Conservation (phyloP, 352 stramenopile species). For the Peronospora belbahrii region DNA sequence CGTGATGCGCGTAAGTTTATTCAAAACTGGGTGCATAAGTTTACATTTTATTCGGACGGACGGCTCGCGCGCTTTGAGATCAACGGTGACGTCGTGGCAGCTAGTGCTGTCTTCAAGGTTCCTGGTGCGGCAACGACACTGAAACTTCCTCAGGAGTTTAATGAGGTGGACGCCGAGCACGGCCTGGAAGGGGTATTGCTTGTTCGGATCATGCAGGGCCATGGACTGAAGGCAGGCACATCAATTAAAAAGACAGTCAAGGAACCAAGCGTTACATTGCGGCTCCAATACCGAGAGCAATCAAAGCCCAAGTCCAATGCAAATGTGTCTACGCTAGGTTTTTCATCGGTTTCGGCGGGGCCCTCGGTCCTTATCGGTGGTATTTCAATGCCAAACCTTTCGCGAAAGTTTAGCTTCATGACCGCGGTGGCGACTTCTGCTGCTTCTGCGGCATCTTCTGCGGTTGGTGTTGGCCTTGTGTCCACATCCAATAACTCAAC, state of each 20-base stretch:
- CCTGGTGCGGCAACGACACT: constrained; percentile 76
- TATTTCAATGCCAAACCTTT: constrained; percentile 66
- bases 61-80: constrained; percentile 83
- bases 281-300: constrained; percentile 59
- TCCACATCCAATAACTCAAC: constrained; percentile 19
- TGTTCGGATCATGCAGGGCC: constrained; percentile 76
- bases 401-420: constrained; percentile 68
- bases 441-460: constrained; percentile 27
- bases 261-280: constrained; percentile 48
- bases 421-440: constrained; percentile 36
- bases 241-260: constrained; percentile 64
- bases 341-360: constrained; percentile 15
- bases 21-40: constrained; percentile 88
- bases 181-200: constrained; percentile 58
- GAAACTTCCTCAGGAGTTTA: constrained; percentile 83
- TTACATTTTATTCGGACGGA: constrained; percentile 81
- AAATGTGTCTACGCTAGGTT: constrained; percentile 19
- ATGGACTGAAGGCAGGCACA: constrained; percentile 63
- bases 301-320: constrained; percentile 27
- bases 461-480: constrained; percentile 15
- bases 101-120: constrained; percentile 82
- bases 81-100: constrained; percentile 80
- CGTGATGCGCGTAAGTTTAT: constrained; percentile 77
- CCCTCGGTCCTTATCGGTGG: constrained; percentile 30
- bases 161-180: constrained; percentile 79